Evolutionary conservation across 2,329 filamentous ascomycete species (phyloP).

Genomic region (Aspergillus pseudoglaucus): DNA sequence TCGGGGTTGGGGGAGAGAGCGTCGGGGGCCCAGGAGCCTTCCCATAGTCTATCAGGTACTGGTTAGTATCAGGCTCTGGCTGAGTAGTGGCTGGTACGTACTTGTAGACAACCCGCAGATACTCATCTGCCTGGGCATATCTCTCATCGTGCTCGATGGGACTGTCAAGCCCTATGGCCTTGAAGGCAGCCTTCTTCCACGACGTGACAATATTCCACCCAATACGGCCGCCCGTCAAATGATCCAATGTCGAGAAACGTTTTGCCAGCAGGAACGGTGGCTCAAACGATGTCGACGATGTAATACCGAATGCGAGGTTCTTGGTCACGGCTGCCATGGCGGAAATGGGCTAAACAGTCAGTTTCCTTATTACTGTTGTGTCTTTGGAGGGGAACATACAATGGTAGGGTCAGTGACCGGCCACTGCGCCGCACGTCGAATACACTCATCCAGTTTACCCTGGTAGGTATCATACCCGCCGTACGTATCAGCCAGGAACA

Average conservation of each 20-base stretch:
- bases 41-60: slow-evolving; percentile 41
- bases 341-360: slow-evolving; percentile 46
- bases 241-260: slow-evolving; percentile 56
- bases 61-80: neutral
- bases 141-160: slow-evolving; percentile 57
- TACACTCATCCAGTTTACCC: slow-evolving; percentile 54
- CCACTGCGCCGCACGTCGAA: slow-evolving; percentile 58
- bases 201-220: slow-evolving; percentile 64
- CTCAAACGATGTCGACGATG: slow-evolving; percentile 57
- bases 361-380: neutral
- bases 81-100: slow-evolving; percentile 16
- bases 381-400: slow-evolving; percentile 31
- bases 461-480: slow-evolving; percentile 60
- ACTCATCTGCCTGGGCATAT: slow-evolving; percentile 57
- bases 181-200: slow-evolving; percentile 58
- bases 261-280: slow-evolving; percentile 57
- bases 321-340: slow-evolving; percentile 64
- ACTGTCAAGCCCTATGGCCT: slow-evolving; percentile 54
- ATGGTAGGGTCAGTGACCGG: slow-evolving; percentile 60
- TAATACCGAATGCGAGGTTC: slow-evolving; percentile 57
- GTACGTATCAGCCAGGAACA: slow-evolving; percentile 62
- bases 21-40: slow-evolving; percentile 53
- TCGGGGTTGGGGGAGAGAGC: slow-evolving; percentile 50
- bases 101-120: slow-evolving; percentile 57
- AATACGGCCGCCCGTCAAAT: slow-evolving; percentile 55